A percentile compares a stretch with the other conserved stretches of the same genome.
These are phyloP conservation scores for Nothopassalora personata DNA, from an alignment of 2,329 filamentous ascomycete genomes.

Conservation along the genomic window DNA sequence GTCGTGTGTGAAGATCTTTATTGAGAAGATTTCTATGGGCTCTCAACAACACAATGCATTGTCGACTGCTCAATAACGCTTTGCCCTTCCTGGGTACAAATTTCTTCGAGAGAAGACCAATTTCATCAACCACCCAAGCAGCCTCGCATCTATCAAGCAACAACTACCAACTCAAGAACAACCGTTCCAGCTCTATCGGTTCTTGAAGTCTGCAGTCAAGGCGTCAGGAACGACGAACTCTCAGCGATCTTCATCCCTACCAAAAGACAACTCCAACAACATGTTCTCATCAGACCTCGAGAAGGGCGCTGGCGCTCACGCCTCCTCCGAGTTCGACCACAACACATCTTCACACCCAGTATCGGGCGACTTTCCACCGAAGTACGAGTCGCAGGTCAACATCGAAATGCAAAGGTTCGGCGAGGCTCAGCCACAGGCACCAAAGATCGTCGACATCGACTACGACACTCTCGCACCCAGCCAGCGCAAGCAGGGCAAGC, in stretches of 20 bases:
- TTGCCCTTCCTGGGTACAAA: neutral
- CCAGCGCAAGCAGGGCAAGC: slow-evolving; percentile 1
- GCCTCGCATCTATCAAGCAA: neutral
- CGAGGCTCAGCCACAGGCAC: neutral
- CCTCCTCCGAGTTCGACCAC: neutral
- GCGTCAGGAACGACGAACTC: neutral
- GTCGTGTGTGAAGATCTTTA: neutral
- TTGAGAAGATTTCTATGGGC: neutral
- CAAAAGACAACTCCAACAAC: neutral
- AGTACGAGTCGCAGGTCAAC: slow-evolving; percentile 16
- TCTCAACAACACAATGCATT: slow-evolving; percentile 6
- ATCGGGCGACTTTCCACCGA: slow-evolving; percentile 6
- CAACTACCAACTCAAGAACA: neutral
- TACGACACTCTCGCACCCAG: neutral
- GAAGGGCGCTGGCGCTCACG: slow-evolving; percentile 7
- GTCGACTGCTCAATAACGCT: neutral
- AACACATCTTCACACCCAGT: neutral
- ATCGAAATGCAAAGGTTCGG: slow-evolving; percentile 7
- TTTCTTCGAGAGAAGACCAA: neutral
- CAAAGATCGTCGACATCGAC: neutral
- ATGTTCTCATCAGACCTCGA: slow-evolving; percentile 10
- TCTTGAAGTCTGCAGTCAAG: neutral
- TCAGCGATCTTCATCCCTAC: neutral
- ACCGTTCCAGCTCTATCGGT: neutral
- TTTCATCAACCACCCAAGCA: neutral